phyloP scores from a whole-genome alignment of 1,284 basidiomycete species.

The Moesziomyces sp. region DNA sequence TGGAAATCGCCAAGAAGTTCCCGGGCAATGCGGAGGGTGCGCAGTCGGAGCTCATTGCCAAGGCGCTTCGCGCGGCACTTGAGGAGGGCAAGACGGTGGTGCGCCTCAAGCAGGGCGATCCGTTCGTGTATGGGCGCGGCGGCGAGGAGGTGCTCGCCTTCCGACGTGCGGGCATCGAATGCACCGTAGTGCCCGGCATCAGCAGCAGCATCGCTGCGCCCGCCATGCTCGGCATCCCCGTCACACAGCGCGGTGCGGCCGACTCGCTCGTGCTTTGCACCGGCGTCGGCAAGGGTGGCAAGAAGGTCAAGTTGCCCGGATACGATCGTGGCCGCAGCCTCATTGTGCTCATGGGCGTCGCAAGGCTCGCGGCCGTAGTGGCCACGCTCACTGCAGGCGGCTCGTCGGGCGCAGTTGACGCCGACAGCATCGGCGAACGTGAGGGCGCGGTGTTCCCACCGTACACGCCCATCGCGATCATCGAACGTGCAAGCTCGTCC shows the following conservation, averaged over 20 bases:
- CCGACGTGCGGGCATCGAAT: constrained; percentile 82
- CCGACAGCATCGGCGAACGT: constrained; percentile 51
- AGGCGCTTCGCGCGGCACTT: constrained; percentile 82
- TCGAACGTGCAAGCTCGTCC: constrained; percentile 89
- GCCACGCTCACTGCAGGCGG: constrained; percentile 71
- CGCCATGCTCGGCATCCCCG: constrained; percentile 86
- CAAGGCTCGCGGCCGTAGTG: constrained; percentile 80
- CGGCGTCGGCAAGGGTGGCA: constrained; percentile 87
- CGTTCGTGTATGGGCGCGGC: constrained; percentile 90
- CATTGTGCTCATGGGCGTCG: constrained; percentile 93
- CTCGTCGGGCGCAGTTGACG: background rate
- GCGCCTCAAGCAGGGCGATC: constrained; percentile 95
- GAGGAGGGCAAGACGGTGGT: constrained; percentile 85
- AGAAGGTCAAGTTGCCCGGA: constrained; percentile 83
- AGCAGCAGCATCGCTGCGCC: constrained; percentile 89
- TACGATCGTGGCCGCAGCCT: constrained; percentile 85
- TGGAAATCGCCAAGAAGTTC: constrained; percentile 91
- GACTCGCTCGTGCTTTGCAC: constrained; percentile 91
- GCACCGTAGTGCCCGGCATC: constrained; percentile 87
- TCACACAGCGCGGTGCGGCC: constrained; percentile 93
- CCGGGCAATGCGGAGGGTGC: constrained; percentile 96
- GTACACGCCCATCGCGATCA: constrained; percentile 85
- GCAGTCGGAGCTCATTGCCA: constrained; percentile 91
- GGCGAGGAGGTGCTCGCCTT: constrained; percentile 95
- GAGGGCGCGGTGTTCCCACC: constrained; percentile 77